phyloP scores from a whole-genome alignment of 1,139 yeast species.

The Blastobotrys aristatus region DNA sequence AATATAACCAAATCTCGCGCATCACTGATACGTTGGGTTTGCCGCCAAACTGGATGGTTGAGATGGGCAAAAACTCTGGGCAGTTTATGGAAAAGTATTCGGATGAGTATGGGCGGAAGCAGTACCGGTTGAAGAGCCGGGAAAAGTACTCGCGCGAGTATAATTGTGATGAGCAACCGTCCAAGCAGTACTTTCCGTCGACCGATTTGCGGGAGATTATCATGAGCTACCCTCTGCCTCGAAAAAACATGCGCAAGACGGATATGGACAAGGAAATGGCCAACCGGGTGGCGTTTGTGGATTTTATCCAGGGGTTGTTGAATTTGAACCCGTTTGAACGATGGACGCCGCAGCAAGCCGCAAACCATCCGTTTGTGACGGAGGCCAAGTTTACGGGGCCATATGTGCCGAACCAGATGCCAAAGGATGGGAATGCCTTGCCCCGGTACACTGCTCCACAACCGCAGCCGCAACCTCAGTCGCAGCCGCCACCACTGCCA shows the following conservation, averaged over 20 bases:
- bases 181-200: constrained; percentile 79
- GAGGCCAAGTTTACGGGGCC: constrained; percentile 34
- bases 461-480: constrained; percentile 9
- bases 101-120: constrained; percentile 36
- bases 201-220: constrained; percentile 69
- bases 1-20: constrained; percentile 81
- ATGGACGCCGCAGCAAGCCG: constrained; percentile 95
- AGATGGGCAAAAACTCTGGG: constrained; percentile 80
- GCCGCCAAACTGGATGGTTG: constrained; percentile 96
- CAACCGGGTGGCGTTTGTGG: constrained; percentile 66
- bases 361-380: constrained; percentile 83
- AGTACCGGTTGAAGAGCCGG: constrained; percentile 48
- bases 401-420: constrained; percentile 28
- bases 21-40: constrained; percentile 77
- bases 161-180: constrained; percentile 62
- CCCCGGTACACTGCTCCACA: not conserved
- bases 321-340: constrained; percentile 88
- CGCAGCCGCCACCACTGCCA: not conserved
- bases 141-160: constrained; percentile 58
- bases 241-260: constrained; percentile 61
- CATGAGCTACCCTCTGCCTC: constrained; percentile 67
- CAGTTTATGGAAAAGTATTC: constrained; percentile 55
- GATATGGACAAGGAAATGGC: constrained; percentile 54
- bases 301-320: constrained; percentile 71
- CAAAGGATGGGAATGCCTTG: not conserved